Conservation (phyloP, 208 protist species). For the Vickermania ingenoplastis region DNA sequence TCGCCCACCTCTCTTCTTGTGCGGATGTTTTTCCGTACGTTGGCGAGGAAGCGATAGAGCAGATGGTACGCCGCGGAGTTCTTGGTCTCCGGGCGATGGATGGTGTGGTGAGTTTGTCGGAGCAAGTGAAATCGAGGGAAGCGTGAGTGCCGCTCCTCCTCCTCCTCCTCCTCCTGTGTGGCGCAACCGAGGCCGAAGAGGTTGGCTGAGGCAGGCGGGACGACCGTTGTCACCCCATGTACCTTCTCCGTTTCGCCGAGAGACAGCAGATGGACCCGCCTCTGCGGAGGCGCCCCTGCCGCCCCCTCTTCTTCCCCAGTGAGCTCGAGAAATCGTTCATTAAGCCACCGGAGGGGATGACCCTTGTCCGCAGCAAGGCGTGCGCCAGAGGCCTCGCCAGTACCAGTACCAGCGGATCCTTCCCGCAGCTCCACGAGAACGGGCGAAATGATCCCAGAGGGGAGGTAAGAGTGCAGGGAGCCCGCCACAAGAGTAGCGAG, state of each 20-base stretch:
- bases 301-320: not conserved
- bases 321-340: not conserved
- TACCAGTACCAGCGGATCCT: constrained; percentile 20
- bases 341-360: constrained; percentile 19
- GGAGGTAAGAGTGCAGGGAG: constrained; percentile 40
- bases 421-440: constrained; percentile 33
- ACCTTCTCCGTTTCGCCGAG: constrained; percentile 1
- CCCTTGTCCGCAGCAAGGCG: constrained; percentile 5
- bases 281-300: not conserved
- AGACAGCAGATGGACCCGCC: not conserved
- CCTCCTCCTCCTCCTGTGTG: constrained; percentile 1
- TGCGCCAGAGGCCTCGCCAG: not conserved
- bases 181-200: not conserved
- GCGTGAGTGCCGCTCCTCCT: not conserved
- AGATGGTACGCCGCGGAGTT: not conserved
- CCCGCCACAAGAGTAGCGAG: constrained; percentile 50
- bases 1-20: too few species aligned
- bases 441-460: constrained; percentile 14
- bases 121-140: not conserved
- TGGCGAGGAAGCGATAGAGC: not conserved
- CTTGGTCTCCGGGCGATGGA: not conserved
- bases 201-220: not conserved
- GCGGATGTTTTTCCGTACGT: too few species aligned
- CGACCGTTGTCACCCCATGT: not conserved
- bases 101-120: not conserved